Percentiles rank a stretch among this genome's conserved stretches.
Conservation (phyloP, 2,329 filamentous ascomycete genomes). For the Huntiella decipiens region DNA sequence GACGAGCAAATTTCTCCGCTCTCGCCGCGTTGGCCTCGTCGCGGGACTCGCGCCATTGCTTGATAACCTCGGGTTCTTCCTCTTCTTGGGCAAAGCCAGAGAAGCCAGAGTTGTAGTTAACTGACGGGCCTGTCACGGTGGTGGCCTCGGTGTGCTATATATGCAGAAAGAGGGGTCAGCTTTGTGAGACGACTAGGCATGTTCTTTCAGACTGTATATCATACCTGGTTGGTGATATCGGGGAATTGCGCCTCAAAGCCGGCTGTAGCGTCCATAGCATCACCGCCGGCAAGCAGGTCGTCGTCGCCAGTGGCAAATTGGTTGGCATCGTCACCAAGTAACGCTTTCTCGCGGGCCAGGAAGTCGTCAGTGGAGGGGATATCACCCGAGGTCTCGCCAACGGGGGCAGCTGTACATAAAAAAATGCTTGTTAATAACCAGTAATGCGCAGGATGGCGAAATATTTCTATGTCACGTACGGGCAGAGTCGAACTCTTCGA, state of each 20-base stretch:
- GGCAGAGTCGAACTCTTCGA: constrained; percentile 57
- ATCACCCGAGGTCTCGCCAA: constrained; percentile 35
- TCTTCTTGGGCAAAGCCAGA: constrained; percentile 40
- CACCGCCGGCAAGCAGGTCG: constrained; percentile 30
- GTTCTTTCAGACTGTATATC: constrained; percentile 8
- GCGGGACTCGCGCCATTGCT: constrained; percentile 80
- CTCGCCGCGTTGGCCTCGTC: constrained; percentile 69
- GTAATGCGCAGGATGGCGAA: constrained; percentile 41
- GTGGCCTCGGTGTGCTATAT: constrained; percentile 51
- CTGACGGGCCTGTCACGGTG: constrained; percentile 53
- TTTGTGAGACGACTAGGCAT: not conserved
- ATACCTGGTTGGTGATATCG: constrained; percentile 58
- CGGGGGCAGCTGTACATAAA: constrained; percentile 38
- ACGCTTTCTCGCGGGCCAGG: constrained; percentile 73
- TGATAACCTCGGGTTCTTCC: constrained; percentile 74
- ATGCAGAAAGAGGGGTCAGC: not conserved
- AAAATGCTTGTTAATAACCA: constrained; percentile 19
- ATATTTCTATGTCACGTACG: constrained; percentile 34
- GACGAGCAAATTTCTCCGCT: constrained; percentile 61
- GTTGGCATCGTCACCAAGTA: constrained; percentile 80
- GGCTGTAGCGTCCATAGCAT: constrained; percentile 51
- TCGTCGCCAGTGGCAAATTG: constrained; percentile 70
- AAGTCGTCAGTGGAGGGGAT: constrained; percentile 57
- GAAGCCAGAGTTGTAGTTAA: constrained; percentile 43
- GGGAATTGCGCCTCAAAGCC: constrained; percentile 87